Evolutionary conservation across 1,284 basidiomycete species (phyloP).

Genomic region (Fomitopsis palustris): DNA sequence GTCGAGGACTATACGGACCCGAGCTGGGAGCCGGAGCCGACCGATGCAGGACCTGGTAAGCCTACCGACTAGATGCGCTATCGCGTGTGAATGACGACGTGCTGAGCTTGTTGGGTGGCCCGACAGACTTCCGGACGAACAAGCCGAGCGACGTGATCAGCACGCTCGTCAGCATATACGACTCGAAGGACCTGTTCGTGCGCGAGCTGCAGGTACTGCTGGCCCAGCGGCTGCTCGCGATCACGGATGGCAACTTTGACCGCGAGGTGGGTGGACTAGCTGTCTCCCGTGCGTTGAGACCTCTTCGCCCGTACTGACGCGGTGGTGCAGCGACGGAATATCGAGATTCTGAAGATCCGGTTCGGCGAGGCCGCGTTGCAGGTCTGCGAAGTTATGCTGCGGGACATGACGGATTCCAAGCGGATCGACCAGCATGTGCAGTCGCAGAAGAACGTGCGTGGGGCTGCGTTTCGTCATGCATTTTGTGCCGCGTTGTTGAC

Average conservation of each 20-base stretch:
- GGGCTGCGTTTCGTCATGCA: background rate
- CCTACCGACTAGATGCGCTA: background rate
- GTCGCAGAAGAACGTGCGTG: conserved; percentile 58
- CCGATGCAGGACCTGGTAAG: conserved; percentile 88
- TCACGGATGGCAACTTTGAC: conserved; percentile 79
- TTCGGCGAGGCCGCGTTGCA: conserved; percentile 90
- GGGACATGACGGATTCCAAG: conserved; percentile 91
- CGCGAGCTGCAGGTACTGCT: conserved; percentile 90
- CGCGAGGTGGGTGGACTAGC: conserved; percentile 60
- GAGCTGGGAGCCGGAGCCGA: conserved; percentile 91
- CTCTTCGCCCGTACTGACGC: background rate
- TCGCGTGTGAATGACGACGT: background rate
- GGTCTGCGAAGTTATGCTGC: conserved; percentile 95
- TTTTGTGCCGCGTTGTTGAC: background rate
- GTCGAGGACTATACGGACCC: conserved; percentile 86
- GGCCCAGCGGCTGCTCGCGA: conserved; percentile 76
- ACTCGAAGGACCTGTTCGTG: conserved; percentile 91
- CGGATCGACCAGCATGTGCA: conserved; percentile 85
- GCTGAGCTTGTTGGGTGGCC: background rate
- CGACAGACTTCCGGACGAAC: conserved; percentile 80
- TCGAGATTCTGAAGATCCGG: conserved; percentile 90
- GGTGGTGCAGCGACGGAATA: conserved; percentile 71
- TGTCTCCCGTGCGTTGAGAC: background rate
- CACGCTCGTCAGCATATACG: conserved; percentile 93
- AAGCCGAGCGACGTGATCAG: conserved; percentile 90